Evolutionary conservation across 2,329 filamentous ascomycete species (phyloP).

Genomic region (Huntiella bhutanensis): DNA sequence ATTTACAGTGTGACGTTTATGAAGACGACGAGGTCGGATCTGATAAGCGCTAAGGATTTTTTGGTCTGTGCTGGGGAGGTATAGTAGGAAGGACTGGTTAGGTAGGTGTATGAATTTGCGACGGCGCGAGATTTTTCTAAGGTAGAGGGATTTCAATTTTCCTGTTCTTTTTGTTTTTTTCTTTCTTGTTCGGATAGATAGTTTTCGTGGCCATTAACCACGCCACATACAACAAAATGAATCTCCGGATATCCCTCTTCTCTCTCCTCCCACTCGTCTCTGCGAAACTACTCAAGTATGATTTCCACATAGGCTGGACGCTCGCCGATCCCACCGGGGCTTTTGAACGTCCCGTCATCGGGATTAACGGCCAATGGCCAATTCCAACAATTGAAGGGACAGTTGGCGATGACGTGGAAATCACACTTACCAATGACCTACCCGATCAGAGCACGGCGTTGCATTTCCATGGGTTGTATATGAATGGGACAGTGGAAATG

Average conservation of each 20-base stretch:
- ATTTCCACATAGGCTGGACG: conserved; percentile 57
- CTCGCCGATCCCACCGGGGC: conserved; percentile 51
- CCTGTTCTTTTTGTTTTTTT: too few relatives aligned
- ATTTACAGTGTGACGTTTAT: too few relatives aligned
- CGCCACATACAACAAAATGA: too few relatives aligned
- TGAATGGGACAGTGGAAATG: conserved; percentile 49
- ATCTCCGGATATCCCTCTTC: not conserved
- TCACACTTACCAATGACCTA: conserved; percentile 39
- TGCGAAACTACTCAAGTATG: conserved; percentile 34
- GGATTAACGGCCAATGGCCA: conserved; percentile 62
- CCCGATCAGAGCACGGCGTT: conserved; percentile 44
- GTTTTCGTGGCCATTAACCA: too few relatives aligned
- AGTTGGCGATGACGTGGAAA: conserved; percentile 40
- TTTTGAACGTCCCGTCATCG: conserved; percentile 46
- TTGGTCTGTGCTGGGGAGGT: too few relatives aligned
- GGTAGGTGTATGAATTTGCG: too few relatives aligned
- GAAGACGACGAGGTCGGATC: too few relatives aligned
- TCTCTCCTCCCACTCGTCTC: conserved; percentile 14
- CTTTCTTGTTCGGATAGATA: too few relatives aligned
- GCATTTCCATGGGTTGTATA: conserved; percentile 54
- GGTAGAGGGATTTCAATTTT: too few relatives aligned
- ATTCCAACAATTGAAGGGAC: conserved; percentile 45
- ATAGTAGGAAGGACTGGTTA: too few relatives aligned
- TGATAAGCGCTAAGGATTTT: too few relatives aligned
- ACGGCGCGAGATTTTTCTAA: too few relatives aligned